Evolutionary conservation across 495 filamentous ascomycete species (phyloP), one percentile per base, ranked within the genome.

Genomic region (Penicillium cataractarum): DNA sequence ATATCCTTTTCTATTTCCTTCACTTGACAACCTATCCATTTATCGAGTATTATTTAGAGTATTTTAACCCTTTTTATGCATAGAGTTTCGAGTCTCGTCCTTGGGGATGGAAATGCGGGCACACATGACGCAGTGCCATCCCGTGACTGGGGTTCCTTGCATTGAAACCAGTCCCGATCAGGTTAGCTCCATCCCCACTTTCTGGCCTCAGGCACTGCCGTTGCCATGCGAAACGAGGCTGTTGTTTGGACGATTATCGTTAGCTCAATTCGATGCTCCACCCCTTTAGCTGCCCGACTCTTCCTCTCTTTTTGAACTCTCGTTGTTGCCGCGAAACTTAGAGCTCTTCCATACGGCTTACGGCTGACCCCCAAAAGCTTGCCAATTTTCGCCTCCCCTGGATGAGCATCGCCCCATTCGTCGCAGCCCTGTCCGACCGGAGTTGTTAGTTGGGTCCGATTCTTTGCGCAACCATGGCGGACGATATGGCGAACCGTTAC

Each of bases 401-500:
- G 62, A 66, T 70, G 66, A 68, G 50, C 60, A 37, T 37, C 55
- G 64, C 63, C 40, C 48, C 54, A 19, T 44, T 49, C 27, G 65
- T 65, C 60, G 44, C 60, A 66, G 60, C 35, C 60, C 49, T 70
- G 60, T 62, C 55, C 55, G 64, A 63, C 50, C 51, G 64, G 67
- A 67, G 48, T 50, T 37, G 58, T 61, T 55, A 60, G 60, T 58
- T 65, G 57, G 53, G 57, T 27, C 64, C 54, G 62, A 68, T 58
- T 50, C 22, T 68, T 66, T 62, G 57, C 64, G 64, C 64, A 74
- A 76, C 62, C 60, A 82, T 82, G 78, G 73, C 70, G 67, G 83
- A 84, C 39, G 84, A 88, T 74, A 89, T 93, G 84, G 88, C 90
- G 61, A 85, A 82, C 63, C 87, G 89, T 68, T 97, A 96, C 74